Evolutionary conservation across 139 green algal species (phyloP), one percentile per base, ranked within the genome.

Genomic region (Edaphochlamys debaryana): DNA sequence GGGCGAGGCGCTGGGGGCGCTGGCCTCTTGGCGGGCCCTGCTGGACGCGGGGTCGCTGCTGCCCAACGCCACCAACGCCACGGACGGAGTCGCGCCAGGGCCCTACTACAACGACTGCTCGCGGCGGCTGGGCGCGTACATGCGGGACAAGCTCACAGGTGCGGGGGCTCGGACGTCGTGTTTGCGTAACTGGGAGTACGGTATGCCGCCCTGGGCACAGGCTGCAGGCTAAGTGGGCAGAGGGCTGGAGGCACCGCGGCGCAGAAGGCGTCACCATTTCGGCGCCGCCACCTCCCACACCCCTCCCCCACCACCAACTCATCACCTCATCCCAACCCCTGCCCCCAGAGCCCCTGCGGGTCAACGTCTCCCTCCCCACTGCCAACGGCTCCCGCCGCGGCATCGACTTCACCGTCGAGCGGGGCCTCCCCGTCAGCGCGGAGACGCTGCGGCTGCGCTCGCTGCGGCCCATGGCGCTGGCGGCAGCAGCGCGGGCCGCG

Each of bases 11-110:
- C 66, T 86, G n/a, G 41, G 38, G 1, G 74, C 73, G 52, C 58
- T 94, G 17, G n/a, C 29, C 11, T 40, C 38, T 3, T 70, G 92
- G 70, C 69, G 88, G 72, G 64, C 88, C 29, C 38, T 80, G 62
- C 54, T 85, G 63, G 52, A 79, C 32, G 58, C 63, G 25, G 69
- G 30, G n/a, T 67, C 32, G 6, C 76, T 67, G 60, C 84, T 81
- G 32, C 40, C 69, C 40, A 0, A 22, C 30, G 20, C 27, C 40
- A 36, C 23, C 56, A 25, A n/a, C 20, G 8, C 30, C 42, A 15
- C 17, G 13, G 42, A 41, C 42, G 69, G 7, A 4, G 7, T 62
- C 30, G 27, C 3, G 11, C 3, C 7, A 6, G 69, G 69, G 23
- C 2, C 30, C 25, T 79, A 79, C 74, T 80, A 67, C 50, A 25